These are phyloP conservation scores for Phellinidium pouzarii DNA, from an alignment of 1,284 basidiomycete species.

Conservation along the genomic window DNA sequence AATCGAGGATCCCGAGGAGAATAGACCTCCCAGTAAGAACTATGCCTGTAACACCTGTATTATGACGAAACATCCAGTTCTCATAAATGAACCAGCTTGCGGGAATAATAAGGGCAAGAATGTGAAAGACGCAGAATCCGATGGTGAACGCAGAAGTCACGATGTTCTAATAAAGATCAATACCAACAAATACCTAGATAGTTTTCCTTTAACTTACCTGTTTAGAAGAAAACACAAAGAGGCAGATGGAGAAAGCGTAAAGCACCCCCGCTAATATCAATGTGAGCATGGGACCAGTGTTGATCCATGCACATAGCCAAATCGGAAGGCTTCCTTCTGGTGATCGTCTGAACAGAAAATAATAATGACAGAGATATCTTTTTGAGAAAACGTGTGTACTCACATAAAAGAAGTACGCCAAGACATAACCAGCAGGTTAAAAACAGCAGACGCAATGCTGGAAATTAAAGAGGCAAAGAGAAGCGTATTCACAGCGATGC, in stretches of 20 bases:
- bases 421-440: not conserved
- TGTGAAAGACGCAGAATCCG: not conserved
- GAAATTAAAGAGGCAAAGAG: slow-evolving; percentile 1
- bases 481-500: slow-evolving; percentile 1
- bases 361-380: not conserved
- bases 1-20: not conserved
- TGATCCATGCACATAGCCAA: not conserved
- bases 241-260: not conserved
- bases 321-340: not conserved
- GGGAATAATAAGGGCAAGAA: not conserved
- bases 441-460: not conserved
- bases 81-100: not conserved
- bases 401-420: slow-evolving; percentile 1
- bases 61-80: slow-evolving; percentile 2
- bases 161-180: too few species aligned
- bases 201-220: not conserved
- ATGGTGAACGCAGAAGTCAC: not conserved
- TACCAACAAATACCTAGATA: not conserved
- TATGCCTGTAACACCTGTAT: not conserved
- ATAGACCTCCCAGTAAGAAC: not conserved
- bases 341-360: not conserved
- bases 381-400: too few species aligned
- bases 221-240: not conserved
- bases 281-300: slow-evolving; percentile 1
- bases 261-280: slow-evolving; percentile 1